Percentiles rank a stretch among this genome's conserved stretches.
phyloP scores from a whole-genome alignment of 805 yeast genomes.

The Hanseniaspora taiwanica region DNA sequence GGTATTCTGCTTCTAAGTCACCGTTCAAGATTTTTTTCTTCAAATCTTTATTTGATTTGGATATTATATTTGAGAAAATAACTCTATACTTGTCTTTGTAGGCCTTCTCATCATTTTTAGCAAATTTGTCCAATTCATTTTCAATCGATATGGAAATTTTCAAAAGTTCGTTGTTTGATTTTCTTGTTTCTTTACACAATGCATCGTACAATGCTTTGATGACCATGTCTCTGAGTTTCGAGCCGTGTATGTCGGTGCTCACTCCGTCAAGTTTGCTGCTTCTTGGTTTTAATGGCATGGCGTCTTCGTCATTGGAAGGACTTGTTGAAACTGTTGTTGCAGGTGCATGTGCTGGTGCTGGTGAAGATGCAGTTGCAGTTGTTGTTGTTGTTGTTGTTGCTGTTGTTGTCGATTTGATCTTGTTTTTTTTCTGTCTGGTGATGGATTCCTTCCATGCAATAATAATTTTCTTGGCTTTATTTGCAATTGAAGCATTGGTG shows the following conservation, averaged over 20 bases:
- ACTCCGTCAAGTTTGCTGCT: conserved; percentile 75
- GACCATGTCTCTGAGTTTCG: conserved; percentile 52
- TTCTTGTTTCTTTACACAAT: conserved; percentile 62
- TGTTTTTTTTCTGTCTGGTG: conserved; percentile 22
- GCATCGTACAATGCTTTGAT: conserved; percentile 80
- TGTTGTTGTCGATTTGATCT: conserved; percentile 9
- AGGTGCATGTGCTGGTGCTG: not conserved
- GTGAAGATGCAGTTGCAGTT: not conserved
- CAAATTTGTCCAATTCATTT: conserved; percentile 44
- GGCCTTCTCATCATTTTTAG: conserved; percentile 36
- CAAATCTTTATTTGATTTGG: conserved; percentile 78
- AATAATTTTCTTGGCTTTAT: conserved; percentile 70
- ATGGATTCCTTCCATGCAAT: conserved; percentile 85
- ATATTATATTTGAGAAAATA: conserved; percentile 73
- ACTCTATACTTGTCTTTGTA: conserved; percentile 80
- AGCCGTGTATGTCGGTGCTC: conserved; percentile 25
- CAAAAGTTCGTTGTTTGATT: conserved; percentile 49
- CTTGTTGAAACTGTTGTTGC: not conserved
- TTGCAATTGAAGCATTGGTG: conserved; percentile 48
- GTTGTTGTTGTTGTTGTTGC: conserved; percentile 2
- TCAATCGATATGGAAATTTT: conserved; percentile 61
- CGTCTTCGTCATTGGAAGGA: not conserved
- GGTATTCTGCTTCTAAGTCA: conserved; percentile 49
- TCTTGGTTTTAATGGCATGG: conserved; percentile 37
- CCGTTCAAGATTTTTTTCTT: conserved; percentile 55